These are phyloP conservation scores for Plectranthus barbatus DNA, from an alignment of 257 asterid genomes.

Conservation along the genomic window DNA sequence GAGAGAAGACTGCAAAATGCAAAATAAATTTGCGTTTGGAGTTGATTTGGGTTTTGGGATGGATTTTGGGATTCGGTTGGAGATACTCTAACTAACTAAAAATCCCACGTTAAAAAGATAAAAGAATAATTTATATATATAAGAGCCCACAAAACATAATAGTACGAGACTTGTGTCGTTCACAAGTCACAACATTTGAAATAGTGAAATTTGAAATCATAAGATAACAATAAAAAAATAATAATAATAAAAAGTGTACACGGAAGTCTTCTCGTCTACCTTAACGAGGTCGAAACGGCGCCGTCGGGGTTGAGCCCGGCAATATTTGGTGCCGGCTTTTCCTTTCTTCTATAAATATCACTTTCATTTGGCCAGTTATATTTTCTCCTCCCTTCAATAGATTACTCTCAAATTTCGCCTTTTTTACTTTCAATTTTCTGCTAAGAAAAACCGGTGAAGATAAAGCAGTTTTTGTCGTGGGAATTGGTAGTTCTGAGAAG, in stretches of 20 bases:
- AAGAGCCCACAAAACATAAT: too few relatives aligned
- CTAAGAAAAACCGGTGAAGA: neutral
- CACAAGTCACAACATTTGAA: too few relatives aligned
- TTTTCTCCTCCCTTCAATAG: neutral
- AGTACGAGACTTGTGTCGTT: too few relatives aligned
- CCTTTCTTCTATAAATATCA: slow-evolving; percentile 13
- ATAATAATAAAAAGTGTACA: neutral
- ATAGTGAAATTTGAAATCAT: neutral
- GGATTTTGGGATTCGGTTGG: too few relatives aligned
- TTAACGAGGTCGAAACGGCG: slow-evolving; percentile 21
- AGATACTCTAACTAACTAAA: too few relatives aligned
- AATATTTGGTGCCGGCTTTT: slow-evolving; percentile 49
- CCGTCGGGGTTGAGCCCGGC: slow-evolving; percentile 30
- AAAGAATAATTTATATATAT: too few relatives aligned
- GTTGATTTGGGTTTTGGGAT: too few relatives aligned
- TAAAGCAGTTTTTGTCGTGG: slow-evolving; percentile 1
- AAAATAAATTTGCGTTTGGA: too few relatives aligned
- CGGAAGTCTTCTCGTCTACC: neutral
- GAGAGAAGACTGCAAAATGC: too few relatives aligned
- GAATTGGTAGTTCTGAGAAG: neutral
- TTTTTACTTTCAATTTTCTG: neutral
- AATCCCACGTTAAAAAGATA: too few relatives aligned
- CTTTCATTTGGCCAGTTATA: slow-evolving; percentile 1
- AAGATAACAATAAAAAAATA: neutral
- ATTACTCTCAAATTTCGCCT: neutral